Base-by-base conservation (phyloP, 768 basidiomycete species). In the Lactarius akahatsu region DNA sequence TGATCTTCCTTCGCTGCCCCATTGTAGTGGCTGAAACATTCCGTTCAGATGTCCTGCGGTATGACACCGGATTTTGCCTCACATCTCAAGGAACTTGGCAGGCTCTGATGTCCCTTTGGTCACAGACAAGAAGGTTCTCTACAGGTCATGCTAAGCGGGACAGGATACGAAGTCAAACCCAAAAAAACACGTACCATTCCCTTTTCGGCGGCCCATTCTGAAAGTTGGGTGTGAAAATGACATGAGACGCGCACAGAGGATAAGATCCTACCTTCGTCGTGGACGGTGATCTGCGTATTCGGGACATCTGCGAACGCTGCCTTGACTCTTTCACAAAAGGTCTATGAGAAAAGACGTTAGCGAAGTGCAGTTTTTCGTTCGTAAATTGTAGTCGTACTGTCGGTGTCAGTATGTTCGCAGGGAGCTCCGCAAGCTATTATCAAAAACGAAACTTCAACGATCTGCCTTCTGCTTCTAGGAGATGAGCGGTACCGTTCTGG, bases 71-170 rank as follows among this genome's bases (percentile, higher is more conserved):
- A 59, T 3, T 47, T 52, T 58, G 50, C 32, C 62, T 62, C 72
- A 90, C 90, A 96, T 87, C 77, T 96, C 94, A 62, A 96, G 78
- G 77, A 96, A 85, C 76, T 92, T 92, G 47, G 92, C 87, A 5
- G 94, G 93, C 74, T 95, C 90, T 8, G 85, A 80, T 11, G 90
- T 88, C 10, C 93, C 93, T 63, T 86, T 85, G 16, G 91, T 87
- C 18, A 96, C 93, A 0, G 92, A 94, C 34, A 96, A 85, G 84
- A 96, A 94, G 8, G 90, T 87, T 69, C 86, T 83, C 90, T 91
- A 68, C 5, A 23, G 50, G 15, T 41, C 28, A 32, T 15, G 34
- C 50, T 71, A 28, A 57, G 23, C 10, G 57, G 11, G 18, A 36
- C 15, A 38, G 5, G 30, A 55, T 13, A 32, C 4, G 4, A 59